Evolutionary conservation across 352 stramenopile species (phyloP), one percentile per base, ranked within the genome.

Genomic region (Globisporangium uncinulatum): DNA sequence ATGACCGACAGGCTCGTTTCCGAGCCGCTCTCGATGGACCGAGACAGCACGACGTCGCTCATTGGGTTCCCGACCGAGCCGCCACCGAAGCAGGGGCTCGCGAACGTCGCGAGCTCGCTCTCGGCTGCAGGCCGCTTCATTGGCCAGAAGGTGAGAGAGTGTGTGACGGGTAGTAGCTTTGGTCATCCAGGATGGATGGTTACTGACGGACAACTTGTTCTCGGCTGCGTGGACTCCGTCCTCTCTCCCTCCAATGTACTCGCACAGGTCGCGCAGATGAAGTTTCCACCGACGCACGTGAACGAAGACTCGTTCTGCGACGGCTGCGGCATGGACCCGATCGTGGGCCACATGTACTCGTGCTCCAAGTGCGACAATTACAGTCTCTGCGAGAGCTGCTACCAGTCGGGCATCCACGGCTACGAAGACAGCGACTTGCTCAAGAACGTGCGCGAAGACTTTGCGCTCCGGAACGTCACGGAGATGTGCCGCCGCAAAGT

Each of bases 281-380:
- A 93, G 67, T 76, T 87, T 45, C 72, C 82, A 45, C 61, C 79
- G 14, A 70, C 69, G 8, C 76, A 93, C 51, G 74, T 95, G 45
- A 91, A 95, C 67, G 79, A 91, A 14, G 82, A 95, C 63, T 94
- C 86, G 61, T 95, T 95, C 74, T 95, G 86, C 63, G 86, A 95
- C 57, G 86, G 86, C 56, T 95, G 86, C 54, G 86, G 86, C 57
- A 91, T 95, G 86, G 83, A 94, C 60, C 86, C 86, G 17, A 89
- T 95, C 61, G 67, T 94, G 15, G 86, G 86, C 34, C 83, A 92
- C 71, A 92, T 93, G 82, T 95, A 89, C 59, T 89, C 86, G 56
- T 95, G 86, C 69, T 94, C 83, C 58, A 83, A 77, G 62, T 95
- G 86, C 66, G 66, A 75, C 44, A 94, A 95, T 63, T 95, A 90